Base-by-base conservation (phyloP, 768 basidiomycete species). In the Kwoniella sp. region DNA sequence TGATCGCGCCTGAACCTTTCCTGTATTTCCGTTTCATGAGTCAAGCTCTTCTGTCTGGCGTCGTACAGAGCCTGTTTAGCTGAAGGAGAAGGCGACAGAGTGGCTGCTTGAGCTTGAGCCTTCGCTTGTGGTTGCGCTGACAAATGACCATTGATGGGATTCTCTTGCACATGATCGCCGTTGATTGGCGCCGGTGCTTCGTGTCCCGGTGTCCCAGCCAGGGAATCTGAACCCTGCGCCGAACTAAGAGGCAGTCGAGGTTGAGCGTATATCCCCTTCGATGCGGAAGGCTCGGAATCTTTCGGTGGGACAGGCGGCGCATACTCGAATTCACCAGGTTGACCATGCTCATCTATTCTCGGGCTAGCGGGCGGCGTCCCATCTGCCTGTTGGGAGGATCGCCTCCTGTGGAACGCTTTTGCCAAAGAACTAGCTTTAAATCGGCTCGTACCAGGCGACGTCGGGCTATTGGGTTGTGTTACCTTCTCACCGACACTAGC, bases 1-100 rank as follows among this genome's bases (percentile, higher is more conserved):
- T 68, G 67, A 61, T 74, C 69, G 3, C 67, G 56, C 49, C 75
- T 60, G 53, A 74, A 71, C 21, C 64, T 25, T 17, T 77, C 69
- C 44, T 73, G 71, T 10, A 74, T 65, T 44, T 68, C 62, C n/a
- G 40, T 68, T 52, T 77, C 76, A 24, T 51, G 33, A 17, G 47
- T 21, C 26, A 77, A 37, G 27, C 65, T 66, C 48, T 68, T 68
- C 55, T 67, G 57, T 2, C 67, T 30, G 3, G 68, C 71, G 26
- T 62, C 63, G 15, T 51, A 56, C 12, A 77, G 44, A 10, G 62
- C 68, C 19, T 56, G 58, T 25, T 60, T 46, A 19, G 71, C 74
- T 0, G 67, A 69, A 1, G 71, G 74, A 8, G 74, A 73, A 10
- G 67, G 67, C 12, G 66, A 60, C 17, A 75, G 37, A 2, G 56